Percentiles rank a stretch among this genome's conserved stretches.
Evolutionary conservation across 257 asterid species (phyloP).

Genomic region (Datura wrightii): DNA sequence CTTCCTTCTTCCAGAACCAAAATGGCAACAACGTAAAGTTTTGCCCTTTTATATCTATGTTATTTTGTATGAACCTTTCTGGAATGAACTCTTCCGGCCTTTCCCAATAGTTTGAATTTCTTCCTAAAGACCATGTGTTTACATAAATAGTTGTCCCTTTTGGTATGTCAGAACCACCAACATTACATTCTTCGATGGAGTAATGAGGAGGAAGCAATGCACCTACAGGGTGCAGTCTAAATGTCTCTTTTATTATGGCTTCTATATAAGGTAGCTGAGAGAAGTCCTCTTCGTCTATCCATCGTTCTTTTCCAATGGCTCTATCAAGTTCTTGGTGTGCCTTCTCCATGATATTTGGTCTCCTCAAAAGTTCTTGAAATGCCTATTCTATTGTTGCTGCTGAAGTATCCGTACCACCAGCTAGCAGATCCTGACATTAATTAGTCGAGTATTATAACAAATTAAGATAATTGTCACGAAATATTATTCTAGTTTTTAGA

Average conservation of each 20-base stretch:
- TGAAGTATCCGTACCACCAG: constrained; percentile 45
- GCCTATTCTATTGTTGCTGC: constrained; percentile 45
- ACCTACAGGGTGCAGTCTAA: neutral
- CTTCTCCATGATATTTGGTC: constrained; percentile 14
- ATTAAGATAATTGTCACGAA: too few species aligned
- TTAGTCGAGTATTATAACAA: too few species aligned
- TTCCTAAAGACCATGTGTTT: neutral
- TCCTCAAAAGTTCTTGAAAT: constrained; percentile 40
- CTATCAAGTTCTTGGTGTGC: neutral
- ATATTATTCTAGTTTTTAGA: neutral
- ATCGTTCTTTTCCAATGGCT: neutral
- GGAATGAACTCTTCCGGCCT: neutral
- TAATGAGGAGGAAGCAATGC: neutral
- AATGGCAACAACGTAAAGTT: neutral
- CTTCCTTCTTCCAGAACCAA: neutral
- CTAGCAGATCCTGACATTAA: constrained; percentile 31
- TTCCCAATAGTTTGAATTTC: neutral
- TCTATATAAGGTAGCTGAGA: neutral
- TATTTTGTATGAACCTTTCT: neutral
- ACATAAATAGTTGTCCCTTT: neutral
- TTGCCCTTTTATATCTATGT: neutral
- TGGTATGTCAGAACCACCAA: neutral
- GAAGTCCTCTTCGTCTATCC: constrained; percentile 4
- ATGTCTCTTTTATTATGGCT: neutral
- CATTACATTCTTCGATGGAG: neutral